Base-by-base conservation (phyloP, 2,329 filamentous ascomycete genomes). In the Pestalotiopsis sp. region DNA sequence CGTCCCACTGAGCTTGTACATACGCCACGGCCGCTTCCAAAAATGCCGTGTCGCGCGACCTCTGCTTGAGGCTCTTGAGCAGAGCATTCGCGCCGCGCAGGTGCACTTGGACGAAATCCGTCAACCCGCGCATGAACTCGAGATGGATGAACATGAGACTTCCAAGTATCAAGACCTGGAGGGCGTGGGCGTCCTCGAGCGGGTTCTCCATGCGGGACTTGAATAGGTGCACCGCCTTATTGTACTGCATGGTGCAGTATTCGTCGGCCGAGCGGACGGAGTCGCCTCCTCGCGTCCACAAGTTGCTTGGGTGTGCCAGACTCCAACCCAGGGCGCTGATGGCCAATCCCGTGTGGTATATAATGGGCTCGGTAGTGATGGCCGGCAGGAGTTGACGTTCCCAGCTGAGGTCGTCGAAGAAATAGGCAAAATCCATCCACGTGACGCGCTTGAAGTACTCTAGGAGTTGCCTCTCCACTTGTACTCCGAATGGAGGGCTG, bases 91-190 rank as follows among this genome's bases (percentile, higher is more conserved):
- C 58, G 11, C 58, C 58, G 26, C 35, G 58, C 4, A 61, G 58
- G 9, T 61, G 58, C 14, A 61, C 26, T 9, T n/a, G 38, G 9
- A 61, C 58, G 14, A 39, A 35, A 14, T 61, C 58, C 2, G n/a
- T 26, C 10, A 20, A 10, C 10, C 58, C 58, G 7, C 58, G 58
- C 58, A 61, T 61, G 9, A 61, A 64, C 9, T 64, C 61, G 61
- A 64, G n/a, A 30, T 64, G 61, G 13, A 64, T 64, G 6, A 64
- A 64, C 39, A 64, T 22, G 39, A 64, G 38, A 10, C 35, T 64
- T 0, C 61, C 61, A 0, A 64, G 11, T 1, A 61, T 61, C 58
- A 61, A 38, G 1, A 61, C 17, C 14, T 61, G n/a, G n/a, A 61
- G 10, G 3, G 35, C 17, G 10, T 61, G n/a, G 3, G 58, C n/a